These are phyloP conservation scores for Fusarium albidum DNA, from an alignment of 2,329 filamentous ascomycete genomes.

Conservation along the genomic window DNA sequence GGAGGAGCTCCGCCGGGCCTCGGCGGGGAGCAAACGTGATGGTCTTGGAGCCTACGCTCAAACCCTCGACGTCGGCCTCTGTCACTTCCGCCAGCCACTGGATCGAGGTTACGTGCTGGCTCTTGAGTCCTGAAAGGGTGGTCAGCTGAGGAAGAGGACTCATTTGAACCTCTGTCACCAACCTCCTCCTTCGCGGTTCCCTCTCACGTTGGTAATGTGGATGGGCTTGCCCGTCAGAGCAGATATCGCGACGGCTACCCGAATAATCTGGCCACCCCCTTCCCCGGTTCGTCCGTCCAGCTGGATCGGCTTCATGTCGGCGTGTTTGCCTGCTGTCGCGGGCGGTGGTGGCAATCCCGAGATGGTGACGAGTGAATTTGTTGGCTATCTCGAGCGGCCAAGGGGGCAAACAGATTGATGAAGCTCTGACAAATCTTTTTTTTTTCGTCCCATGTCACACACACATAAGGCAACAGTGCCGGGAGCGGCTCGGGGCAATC, in stretches of 20 bases:
- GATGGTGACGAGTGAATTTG: not conserved
- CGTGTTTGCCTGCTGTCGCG: slow-evolving; percentile 1
- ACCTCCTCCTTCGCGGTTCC: slow-evolving; percentile 56
- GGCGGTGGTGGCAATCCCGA: slow-evolving; percentile 14
- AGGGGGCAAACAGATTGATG: no score
- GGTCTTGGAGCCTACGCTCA: slow-evolving; percentile 59
- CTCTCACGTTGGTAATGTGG: slow-evolving; percentile 62
- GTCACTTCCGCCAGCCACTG: slow-evolving; percentile 62
- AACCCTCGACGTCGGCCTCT: slow-evolving; percentile 58
- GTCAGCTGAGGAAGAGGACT: slow-evolving; percentile 9
- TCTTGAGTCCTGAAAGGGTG: slow-evolving; percentile 60
- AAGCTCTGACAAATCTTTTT: no score
- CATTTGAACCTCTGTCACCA: slow-evolving; percentile 10
- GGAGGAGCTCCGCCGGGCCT: slow-evolving; percentile 48
- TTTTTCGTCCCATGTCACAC: no score
- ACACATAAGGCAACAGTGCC: no score
- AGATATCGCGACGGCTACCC: slow-evolving; percentile 63
- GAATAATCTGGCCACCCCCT: slow-evolving; percentile 68
- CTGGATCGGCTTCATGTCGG: slow-evolving; percentile 49
- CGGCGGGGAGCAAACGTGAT: slow-evolving; percentile 56
- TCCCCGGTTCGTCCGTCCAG: slow-evolving; percentile 67
- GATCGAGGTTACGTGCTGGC: slow-evolving; percentile 66
- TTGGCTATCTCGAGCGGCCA: not conserved
- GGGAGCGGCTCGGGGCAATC: no score
- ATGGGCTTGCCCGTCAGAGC: slow-evolving; percentile 64